phyloP scores from a whole-genome alignment of 225 moss, liverwort and hornwort genomes.

The Takakia lepidozioides region DNA sequence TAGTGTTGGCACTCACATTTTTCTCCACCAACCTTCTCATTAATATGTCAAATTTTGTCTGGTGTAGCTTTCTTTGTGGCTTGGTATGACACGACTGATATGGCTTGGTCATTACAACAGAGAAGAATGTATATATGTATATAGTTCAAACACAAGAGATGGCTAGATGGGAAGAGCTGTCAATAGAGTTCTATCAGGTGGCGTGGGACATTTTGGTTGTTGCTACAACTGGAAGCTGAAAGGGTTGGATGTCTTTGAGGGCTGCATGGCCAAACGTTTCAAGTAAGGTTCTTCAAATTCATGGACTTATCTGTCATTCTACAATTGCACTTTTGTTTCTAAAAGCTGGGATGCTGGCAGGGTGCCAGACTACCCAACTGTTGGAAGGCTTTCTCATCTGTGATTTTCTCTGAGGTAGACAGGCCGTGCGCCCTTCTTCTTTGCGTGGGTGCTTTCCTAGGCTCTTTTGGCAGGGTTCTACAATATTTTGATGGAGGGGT shows the following conservation, averaged over 20 bases:
- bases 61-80: no score
- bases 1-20: no score
- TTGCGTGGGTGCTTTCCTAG: no score
- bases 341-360: conserved; percentile 22
- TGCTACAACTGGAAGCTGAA: neutral
- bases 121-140: no score
- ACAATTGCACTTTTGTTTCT: neutral
- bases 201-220: neutral
- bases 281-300: neutral
- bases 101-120: no score
- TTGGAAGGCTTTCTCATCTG: conserved; percentile 77
- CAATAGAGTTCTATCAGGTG: no score
- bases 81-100: no score
- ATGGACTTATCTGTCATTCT: neutral
- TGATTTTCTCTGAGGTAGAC: conserved; percentile 59
- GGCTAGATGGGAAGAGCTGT: no score
- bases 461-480: conserved; percentile 1
- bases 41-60: no score
- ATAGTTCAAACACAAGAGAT: no score
- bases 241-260: neutral
- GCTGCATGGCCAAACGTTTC: neutral
- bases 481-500: neutral
- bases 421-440: neutral
- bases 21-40: no score
- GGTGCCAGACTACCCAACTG: conserved; percentile 54